Evolutionary conservation across 192 early-diverging fungal species (phyloP).

Genomic region (Chytriomyces sp.): DNA sequence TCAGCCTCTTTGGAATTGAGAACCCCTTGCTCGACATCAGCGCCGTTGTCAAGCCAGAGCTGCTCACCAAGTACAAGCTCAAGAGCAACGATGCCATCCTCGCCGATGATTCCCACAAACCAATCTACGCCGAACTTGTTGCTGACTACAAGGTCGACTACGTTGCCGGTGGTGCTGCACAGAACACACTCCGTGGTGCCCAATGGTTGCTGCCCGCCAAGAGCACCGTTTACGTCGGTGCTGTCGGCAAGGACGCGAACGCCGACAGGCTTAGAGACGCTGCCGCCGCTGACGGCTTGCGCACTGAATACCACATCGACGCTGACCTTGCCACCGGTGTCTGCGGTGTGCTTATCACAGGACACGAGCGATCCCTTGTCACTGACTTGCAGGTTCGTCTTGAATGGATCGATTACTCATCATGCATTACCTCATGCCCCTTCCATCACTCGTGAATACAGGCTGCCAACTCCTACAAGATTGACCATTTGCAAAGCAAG

Average conservation of each 20-base stretch:
- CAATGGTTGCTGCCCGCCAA: constrained; percentile 87
- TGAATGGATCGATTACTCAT: not conserved
- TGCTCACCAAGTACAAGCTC: constrained; percentile 86
- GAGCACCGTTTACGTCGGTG: constrained; percentile 91
- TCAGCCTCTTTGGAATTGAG: constrained; percentile 84
- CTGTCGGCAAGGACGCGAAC: constrained; percentile 86
- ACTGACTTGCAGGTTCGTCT: constrained; percentile 72
- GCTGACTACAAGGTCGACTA: constrained; percentile 70
- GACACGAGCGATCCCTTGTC: constrained; percentile 83
- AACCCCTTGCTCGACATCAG: constrained; percentile 99
- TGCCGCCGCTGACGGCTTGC: constrained; percentile 82
- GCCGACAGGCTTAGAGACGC: constrained; percentile 73
- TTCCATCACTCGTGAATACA: constrained; percentile 32
- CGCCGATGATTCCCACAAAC: constrained; percentile 85
- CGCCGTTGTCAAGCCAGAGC: constrained; percentile 70
- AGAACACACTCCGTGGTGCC: constrained; percentile 87
- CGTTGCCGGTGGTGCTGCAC: constrained; percentile 95
- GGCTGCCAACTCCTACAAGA: constrained; percentile 88
- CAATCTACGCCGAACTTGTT: constrained; percentile 86
- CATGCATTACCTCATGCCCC: not conserved
- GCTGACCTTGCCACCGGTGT: constrained; percentile 84
- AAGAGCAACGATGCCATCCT: constrained; percentile 96
- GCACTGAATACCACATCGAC: constrained; percentile 87
- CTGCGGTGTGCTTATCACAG: constrained; percentile 95
- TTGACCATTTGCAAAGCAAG: constrained; percentile 68